phyloP scores from a whole-genome alignment of 164 flowering plant species.

The Chloranthus sessilifolius region DNA sequence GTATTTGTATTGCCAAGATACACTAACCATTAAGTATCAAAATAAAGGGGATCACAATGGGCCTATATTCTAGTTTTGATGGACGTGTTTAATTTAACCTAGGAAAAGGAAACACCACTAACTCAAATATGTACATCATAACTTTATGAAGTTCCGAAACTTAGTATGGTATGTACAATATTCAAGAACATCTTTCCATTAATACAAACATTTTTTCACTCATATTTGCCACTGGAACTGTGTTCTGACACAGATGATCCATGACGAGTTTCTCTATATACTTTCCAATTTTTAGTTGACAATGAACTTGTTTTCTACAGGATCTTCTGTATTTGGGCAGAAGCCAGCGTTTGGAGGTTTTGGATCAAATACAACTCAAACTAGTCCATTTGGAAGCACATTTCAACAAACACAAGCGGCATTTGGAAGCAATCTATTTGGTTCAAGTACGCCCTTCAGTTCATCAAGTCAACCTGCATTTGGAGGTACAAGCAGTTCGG shows the following conservation, averaged over 20 bases:
- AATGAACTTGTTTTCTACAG: constrained; percentile 21
- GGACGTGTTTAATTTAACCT: no score
- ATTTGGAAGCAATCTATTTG: constrained; percentile 69
- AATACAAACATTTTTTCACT: no score
- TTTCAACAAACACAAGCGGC: constrained; percentile 81
- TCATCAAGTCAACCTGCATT: constrained; percentile 63
- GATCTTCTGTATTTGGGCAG: constrained; percentile 73
- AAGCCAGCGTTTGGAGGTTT: constrained; percentile 87
- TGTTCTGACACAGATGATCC: neutral
- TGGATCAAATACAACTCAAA: constrained; percentile 66
- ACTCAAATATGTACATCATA: no score
- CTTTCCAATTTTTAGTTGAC: neutral
- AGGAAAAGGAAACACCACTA: no score
- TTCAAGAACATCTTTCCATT: no score
- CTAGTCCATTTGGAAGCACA: constrained; percentile 88
- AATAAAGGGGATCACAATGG: no score
- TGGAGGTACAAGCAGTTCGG: constrained; percentile 48
- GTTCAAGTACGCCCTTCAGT: constrained; percentile 69
- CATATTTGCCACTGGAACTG: neutral
- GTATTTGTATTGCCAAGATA: no score
- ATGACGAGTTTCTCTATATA: neutral
- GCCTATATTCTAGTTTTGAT: no score
- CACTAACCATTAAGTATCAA: no score
- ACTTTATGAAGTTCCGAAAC: no score
- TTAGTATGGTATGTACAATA: no score